Percentiles rank a stretch among this genome's conserved stretches.
Conservation (phyloP, 257 asterid genomes). For the Apocynum venetum region DNA sequence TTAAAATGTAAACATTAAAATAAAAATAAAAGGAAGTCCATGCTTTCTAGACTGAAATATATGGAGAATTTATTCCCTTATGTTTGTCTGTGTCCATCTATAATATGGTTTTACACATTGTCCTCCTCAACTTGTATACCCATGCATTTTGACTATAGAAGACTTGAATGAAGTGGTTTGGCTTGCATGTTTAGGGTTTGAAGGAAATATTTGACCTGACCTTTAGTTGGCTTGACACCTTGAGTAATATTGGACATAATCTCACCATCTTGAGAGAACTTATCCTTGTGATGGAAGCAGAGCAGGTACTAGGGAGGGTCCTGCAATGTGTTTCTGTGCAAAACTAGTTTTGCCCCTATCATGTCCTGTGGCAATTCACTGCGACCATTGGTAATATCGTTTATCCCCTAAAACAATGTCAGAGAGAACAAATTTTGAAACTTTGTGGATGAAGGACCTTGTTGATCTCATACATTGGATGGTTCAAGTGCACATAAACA, state of each 20-base stretch:
- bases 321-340: not conserved
- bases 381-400: not conserved
- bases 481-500: not conserved
- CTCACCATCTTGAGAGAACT: not conserved
- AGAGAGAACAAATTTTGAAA: not conserved
- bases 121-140: not conserved
- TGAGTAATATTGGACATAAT: not conserved
- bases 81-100: not conserved
- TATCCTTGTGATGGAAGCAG: not conserved
- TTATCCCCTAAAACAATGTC: not conserved
- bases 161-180: not conserved
- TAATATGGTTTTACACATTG: not conserved
- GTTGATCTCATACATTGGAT: not conserved
- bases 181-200: not conserved
- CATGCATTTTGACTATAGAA: not conserved
- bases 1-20: not conserved
- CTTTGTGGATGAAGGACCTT: not conserved
- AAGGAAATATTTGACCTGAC: not conserved
- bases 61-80: not conserved
- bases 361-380: not conserved
- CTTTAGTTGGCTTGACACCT: not conserved
- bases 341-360: not conserved
- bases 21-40: not conserved
- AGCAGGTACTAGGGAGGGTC: not conserved
- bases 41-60: not conserved